phyloP scores from a whole-genome alignment of 106 monocot species.

The Cymbidium sinense region DNA sequence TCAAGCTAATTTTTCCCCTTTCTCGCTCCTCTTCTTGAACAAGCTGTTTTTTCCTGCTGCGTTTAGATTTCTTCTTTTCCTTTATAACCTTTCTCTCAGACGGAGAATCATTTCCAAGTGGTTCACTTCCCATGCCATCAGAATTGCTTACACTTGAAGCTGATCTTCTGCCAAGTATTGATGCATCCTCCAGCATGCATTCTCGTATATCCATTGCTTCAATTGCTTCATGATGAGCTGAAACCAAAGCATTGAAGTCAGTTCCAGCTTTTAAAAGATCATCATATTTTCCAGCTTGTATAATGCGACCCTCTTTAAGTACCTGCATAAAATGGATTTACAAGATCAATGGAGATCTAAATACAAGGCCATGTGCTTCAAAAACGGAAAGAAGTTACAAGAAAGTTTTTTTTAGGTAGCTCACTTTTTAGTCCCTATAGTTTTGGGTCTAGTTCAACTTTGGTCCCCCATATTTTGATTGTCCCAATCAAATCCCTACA shows the following conservation, averaged over 20 bases:
- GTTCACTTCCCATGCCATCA: constrained; percentile 33
- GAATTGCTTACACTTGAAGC: constrained; percentile 38
- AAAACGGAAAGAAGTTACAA: not conserved
- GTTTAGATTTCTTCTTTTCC: constrained; percentile 81
- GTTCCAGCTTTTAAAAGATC: constrained; percentile 93
- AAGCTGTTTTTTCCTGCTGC: constrained; percentile 67
- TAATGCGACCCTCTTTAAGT: constrained; percentile 78
- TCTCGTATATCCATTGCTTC: constrained; percentile 87
- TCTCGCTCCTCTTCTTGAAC: constrained; percentile 90
- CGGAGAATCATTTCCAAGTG: constrained; percentile 24
- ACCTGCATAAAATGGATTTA: constrained; percentile 42
- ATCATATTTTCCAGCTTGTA: constrained; percentile 91
- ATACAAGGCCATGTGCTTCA: not conserved
- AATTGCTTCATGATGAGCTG: constrained; percentile 95
- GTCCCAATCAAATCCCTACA: too few relatives aligned
- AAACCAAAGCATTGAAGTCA: constrained; percentile 86
- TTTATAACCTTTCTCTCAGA: constrained; percentile 50
- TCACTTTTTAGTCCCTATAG: too few relatives aligned
- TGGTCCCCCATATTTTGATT: too few relatives aligned
- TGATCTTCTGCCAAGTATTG: constrained; percentile 22
- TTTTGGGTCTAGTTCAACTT: too few relatives aligned
- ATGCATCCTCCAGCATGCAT: constrained; percentile 30
- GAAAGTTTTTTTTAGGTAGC: not conserved
- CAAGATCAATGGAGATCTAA: constrained; percentile 2
- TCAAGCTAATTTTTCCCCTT: constrained; percentile 83